Evolutionary conservation across 805 yeast species (phyloP).

Genomic region (Yamadazyma sp.): DNA sequence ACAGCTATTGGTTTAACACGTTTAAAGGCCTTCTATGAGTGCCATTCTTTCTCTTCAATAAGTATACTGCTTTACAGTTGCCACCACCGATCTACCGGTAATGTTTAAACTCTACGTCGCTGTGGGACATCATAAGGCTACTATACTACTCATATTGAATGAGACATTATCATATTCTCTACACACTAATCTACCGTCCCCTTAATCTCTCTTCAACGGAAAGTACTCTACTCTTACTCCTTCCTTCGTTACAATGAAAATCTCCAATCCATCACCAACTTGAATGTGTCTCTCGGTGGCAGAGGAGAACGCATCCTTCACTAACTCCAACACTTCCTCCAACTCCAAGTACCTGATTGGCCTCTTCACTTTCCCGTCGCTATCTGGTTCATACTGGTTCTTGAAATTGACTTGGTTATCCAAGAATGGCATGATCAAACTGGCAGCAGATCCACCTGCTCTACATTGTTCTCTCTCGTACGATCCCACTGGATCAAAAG

Average conservation of each 20-base stretch:
- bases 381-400: slow-evolving; percentile 83
- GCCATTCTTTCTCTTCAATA: too few species aligned
- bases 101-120: too few species aligned
- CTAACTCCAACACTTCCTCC: slow-evolving; percentile 85
- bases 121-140: too few species aligned
- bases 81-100: too few species aligned
- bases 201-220: slow-evolving; percentile 84
- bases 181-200: neutral
- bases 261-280: slow-evolving; percentile 95
- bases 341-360: slow-evolving; percentile 62
- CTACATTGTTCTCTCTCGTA: slow-evolving; percentile 97
- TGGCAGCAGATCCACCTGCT: slow-evolving; percentile 97
- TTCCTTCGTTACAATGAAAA: slow-evolving; percentile 86
- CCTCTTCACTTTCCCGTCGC: slow-evolving; percentile 65
- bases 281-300: slow-evolving; percentile 98
- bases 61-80: too few species aligned
- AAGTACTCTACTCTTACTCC: slow-evolving; percentile 83
- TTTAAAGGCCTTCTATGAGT: too few species aligned
- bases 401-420: slow-evolving; percentile 97
- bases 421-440: slow-evolving; percentile 93
- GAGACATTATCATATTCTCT: neutral
- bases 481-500: slow-evolving; percentile 97
- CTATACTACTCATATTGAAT: too few species aligned
- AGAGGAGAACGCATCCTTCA: slow-evolving; percentile 90
- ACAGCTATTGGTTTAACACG: too few species aligned